Percentiles rank a stretch among this genome's conserved stretches.
Conservation (phyloP, 768 basidiomycete species). For the Mycena amicta region DNA sequence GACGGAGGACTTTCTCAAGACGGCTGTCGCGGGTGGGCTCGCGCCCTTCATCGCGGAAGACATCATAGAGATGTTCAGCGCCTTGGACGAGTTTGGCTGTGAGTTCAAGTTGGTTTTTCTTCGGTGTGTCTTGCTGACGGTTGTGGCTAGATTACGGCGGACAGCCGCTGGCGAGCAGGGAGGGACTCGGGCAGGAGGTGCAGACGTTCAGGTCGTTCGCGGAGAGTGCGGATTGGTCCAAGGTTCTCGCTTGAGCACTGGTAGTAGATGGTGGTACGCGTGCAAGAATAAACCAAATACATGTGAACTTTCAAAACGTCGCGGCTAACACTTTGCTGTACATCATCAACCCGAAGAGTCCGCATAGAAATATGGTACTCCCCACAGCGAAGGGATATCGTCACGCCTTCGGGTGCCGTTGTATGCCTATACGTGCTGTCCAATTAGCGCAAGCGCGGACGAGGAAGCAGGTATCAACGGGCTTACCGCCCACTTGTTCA, state of each 20-base stretch:
- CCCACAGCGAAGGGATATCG: no score
- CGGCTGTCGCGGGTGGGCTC: background rate
- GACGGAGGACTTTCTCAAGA: background rate
- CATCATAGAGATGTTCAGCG: background rate
- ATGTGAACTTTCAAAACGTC: no score
- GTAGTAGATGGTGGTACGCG: no score
- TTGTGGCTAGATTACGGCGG: background rate
- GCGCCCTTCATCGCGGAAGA: background rate
- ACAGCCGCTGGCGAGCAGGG: background rate
- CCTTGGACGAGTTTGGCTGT: background rate
- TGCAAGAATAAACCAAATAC: no score
- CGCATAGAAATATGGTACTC: no score
- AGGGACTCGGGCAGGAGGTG: background rate
- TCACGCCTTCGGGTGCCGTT: no score
- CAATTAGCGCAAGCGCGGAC: no score
- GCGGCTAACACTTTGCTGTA: no score
- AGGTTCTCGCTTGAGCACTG: background rate
- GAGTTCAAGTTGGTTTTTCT: background rate
- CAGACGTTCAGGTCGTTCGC: background rate
- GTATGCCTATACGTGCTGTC: no score
- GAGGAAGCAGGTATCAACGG: no score
- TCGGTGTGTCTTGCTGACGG: background rate
- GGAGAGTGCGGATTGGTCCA: background rate
- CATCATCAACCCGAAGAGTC: no score
- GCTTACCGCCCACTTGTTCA: no score